phyloP scores from a whole-genome alignment of 2,329 filamentous ascomycete genomes.

The Tolypocladium pustulatum region DNA sequence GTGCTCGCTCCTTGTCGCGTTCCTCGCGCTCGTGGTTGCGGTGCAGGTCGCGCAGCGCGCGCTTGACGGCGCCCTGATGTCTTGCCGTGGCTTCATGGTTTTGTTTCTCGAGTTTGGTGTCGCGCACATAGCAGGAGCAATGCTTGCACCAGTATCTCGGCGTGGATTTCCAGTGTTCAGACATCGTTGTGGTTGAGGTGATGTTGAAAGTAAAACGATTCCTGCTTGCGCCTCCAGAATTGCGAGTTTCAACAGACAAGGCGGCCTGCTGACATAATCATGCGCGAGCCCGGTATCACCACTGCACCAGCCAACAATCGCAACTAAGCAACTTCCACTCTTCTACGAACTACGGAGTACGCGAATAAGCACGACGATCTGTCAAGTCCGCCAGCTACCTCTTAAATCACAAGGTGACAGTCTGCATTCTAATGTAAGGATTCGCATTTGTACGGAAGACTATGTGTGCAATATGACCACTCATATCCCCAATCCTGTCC shows the following conservation, averaged over 20 bases:
- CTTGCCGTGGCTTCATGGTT: slow-evolving; percentile 83
- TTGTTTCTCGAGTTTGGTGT: slow-evolving; percentile 79
- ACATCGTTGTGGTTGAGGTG: slow-evolving; percentile 36
- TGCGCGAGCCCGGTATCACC: not conserved
- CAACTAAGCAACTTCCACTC: too few species aligned
- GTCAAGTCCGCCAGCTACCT: not conserved
- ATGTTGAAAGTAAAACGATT: not conserved
- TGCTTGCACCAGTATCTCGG: slow-evolving; percentile 98
- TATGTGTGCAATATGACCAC: not conserved
- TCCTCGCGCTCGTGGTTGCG: slow-evolving; percentile 71
- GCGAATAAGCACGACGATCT: too few species aligned
- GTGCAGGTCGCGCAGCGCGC: slow-evolving; percentile 82
- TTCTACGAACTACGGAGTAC: too few species aligned
- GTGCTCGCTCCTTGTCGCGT: slow-evolving; percentile 71
- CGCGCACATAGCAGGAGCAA: slow-evolving; percentile 80
- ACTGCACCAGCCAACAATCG: not conserved
- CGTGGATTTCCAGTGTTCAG: slow-evolving; percentile 98
- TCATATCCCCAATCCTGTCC: not conserved
- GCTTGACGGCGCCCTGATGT: slow-evolving; percentile 79
- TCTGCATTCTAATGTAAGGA: not conserved
- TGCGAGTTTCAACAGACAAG: not conserved
- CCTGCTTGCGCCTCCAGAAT: not conserved
- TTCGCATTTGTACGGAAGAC: slow-evolving; percentile 1
- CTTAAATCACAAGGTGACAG: too few species aligned
- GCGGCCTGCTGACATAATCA: not conserved